A percentile compares a stretch with the other conserved stretches of the same genome.
Evolutionary conservation across 257 asterid genomes (phyloP).

Genomic region (Nicotiana obtusifolia): DNA sequence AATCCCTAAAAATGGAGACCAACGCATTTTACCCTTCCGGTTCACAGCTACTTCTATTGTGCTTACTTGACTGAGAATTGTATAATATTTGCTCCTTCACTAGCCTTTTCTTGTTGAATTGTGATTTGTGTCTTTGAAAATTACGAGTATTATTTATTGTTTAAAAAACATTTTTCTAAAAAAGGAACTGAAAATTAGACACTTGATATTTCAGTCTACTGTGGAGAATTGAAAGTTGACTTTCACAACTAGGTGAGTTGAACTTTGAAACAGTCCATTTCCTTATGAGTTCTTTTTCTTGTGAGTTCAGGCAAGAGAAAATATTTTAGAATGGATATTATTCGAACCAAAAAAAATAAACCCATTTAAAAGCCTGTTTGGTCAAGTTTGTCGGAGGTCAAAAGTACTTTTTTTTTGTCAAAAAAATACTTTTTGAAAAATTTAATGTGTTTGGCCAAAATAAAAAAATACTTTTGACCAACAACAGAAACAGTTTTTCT

Average conservation of each 20-base stretch:
- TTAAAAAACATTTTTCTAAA: too few relatives aligned
- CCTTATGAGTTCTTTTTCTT: too few relatives aligned
- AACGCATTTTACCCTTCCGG: slow-evolving; percentile 28
- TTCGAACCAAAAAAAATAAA: background rate
- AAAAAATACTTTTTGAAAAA: too few relatives aligned
- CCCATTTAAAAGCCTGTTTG: too few relatives aligned
- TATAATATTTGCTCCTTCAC: background rate
- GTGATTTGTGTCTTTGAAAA: background rate
- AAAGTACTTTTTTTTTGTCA: too few relatives aligned
- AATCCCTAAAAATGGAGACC: slow-evolving; percentile 59
- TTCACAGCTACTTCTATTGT: background rate
- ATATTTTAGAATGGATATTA: background rate
- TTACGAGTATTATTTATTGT: background rate
- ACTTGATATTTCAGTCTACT: background rate
- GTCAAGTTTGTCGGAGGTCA: too few relatives aligned
- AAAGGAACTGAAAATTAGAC: background rate
- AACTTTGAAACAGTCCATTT: background rate
- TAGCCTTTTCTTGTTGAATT: background rate
- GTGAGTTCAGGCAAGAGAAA: background rate
- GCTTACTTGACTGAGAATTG: background rate
- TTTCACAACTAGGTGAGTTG: background rate
- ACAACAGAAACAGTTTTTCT: too few relatives aligned
- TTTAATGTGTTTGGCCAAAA: too few relatives aligned
- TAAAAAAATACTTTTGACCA: too few relatives aligned
- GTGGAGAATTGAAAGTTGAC: background rate